Evolutionary conservation across 257 asterid species (phyloP), one percentile per base, ranked within the genome.

Genomic region (Oldenlandia corymbosa): DNA sequence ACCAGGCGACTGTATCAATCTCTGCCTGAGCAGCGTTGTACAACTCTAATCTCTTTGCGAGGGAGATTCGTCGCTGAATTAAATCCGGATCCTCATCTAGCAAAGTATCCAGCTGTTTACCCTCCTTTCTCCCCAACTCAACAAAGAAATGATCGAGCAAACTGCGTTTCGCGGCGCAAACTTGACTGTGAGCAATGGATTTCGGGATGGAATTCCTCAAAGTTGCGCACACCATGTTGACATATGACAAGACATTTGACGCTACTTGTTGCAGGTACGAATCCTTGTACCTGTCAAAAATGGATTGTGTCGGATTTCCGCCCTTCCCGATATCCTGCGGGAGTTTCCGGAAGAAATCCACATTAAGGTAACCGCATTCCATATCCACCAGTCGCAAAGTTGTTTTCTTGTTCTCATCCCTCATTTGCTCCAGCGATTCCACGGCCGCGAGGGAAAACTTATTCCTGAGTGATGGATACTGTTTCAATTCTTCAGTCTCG

Each of bases 251-350:
- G 37, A 93, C 99, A 65, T 85, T 90, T 78, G 66, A 90, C 99
- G 9, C 97, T 53, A 93, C 80, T 76, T 94, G 77, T 14, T 97
- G 85, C 45, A 93, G 95, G 78, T 93, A 93, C 2, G 93, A 77
- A 67, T 93, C 99, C 58, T 93, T 90, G 71, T 93, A 93, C 80
- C 99, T 76, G 48, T 93, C 99, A 43, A 93, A 93, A 71, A 90
- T 84, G 48, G 99, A 93, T 70, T 90, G 97, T 36, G 99, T 87
- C 43, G 99, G 99, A 67, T 93, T 93, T 67, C 99, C 97, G 55
- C 99, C 99, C 91, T 93, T 90, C 81, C 90, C 99, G 17, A 83
- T 84, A 81, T 93, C 99, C 70, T 93, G 99, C 58, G 99, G 99
- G 75, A 93, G 97, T 79, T 93, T 93, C 72, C 99, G 76, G 78